Conservation (phyloP, 2,329 filamentous ascomycete species). For the Zasmidium citrigriseum region DNA sequence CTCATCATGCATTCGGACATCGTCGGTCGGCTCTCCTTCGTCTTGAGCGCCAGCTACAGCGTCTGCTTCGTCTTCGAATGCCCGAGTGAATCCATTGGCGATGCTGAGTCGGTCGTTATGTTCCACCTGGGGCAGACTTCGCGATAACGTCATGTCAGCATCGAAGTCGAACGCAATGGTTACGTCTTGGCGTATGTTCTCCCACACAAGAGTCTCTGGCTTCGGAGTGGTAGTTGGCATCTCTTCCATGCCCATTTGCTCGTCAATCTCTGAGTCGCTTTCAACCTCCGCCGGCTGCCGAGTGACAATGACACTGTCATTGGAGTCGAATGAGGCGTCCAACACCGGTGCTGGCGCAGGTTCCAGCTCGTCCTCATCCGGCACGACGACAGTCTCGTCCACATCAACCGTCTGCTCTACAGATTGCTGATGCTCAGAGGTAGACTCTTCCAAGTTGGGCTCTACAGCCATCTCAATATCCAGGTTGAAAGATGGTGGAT, state of each 20-base stretch:
- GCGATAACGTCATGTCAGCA: conserved; percentile 15
- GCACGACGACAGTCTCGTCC: not conserved
- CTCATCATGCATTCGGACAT: not conserved
- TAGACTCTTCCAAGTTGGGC: conserved; percentile 3
- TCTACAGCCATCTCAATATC: not conserved
- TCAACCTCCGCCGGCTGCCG: not conserved
- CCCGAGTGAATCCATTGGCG: not conserved
- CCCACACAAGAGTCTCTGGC: conserved; percentile 34
- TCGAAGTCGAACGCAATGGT: conserved; percentile 34
- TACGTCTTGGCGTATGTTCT: conserved; percentile 30
- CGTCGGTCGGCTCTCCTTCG: not conserved
- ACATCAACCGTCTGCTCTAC: conserved; percentile 1
- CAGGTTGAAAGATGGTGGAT: no score
- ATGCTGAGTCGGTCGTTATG: conserved; percentile 16
- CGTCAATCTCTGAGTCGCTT: not conserved
- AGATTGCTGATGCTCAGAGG: not conserved
- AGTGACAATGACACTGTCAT: conserved; percentile 23
- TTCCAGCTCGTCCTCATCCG: conserved; percentile 8
- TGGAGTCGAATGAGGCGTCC: conserved; percentile 7
- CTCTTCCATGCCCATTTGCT: conserved; percentile 6
- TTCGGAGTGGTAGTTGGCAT: conserved; percentile 12
- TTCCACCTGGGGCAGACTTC: conserved; percentile 15
- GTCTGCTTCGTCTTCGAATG: not conserved
- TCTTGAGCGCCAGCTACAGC: not conserved
- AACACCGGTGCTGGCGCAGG: conserved; percentile 8